Evolutionary conservation across 2,329 filamentous ascomycete genomes (phyloP), one percentile per base, ranked within the genome.

Genomic region (Aspergillus ochraceus): DNA sequence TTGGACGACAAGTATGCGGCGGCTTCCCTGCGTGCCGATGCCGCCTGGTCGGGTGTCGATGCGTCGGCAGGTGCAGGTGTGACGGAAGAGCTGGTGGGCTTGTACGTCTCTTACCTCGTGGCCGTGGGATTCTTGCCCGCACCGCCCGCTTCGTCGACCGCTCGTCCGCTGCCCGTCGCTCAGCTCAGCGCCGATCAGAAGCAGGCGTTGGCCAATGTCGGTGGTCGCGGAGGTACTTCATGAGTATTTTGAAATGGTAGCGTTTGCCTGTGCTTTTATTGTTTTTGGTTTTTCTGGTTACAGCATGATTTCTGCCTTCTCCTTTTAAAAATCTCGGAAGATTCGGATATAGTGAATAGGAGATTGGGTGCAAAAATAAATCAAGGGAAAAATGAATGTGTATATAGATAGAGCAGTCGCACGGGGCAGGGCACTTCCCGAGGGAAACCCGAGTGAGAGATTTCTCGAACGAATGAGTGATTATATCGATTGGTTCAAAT

Each of bases 1-100:
- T 83, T 95, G 12, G 88, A 91, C 68, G 90, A 94, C 71, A 74
- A 68, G 39, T 92, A 95, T 69, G 86, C 91, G 0, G 81, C 84
- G 1, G 77, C 79, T 2, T 84, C 88, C 0, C 80, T 96, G 24
- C 84, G 84, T 70, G 81, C 82, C 3, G 89, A 93, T 68, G 81
- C 81, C 0, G 79, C 68, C 50, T 84, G 84, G 83, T 82, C 86
- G 0, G 83, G 82, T 0, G 72, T 84, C 36, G 85, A 88, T 64
- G 83, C 82, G 65, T 85, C 83, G 52, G 77, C 78, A 0, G 86
- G 78, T 56, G 82, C 72, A 62, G 84, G 84, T 24, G 84, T 91
- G 11, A 84, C 80, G 22, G 77, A 83, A 57, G 84, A 88, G 61
- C 83, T 83, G 39, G 81, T 90, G 17, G 88, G 88, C 4, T 73